These are phyloP conservation scores for Zopfochytrium polystomum DNA, from an alignment of 371 early-diverging fungal species.

Conservation along the genomic window DNA sequence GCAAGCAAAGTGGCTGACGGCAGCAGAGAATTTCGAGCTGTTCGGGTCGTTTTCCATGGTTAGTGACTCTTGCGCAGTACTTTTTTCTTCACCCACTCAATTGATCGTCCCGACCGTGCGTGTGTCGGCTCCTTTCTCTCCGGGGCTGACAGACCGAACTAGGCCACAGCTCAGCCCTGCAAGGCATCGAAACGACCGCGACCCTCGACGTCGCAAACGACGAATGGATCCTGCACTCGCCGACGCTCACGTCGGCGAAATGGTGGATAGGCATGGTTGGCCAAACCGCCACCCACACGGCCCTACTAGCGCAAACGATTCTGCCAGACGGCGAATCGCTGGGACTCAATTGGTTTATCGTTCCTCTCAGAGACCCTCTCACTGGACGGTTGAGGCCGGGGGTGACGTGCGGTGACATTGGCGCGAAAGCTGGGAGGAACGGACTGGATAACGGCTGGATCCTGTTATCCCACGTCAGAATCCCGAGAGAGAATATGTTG, in stretches of 20 bases:
- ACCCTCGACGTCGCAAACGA: constrained; percentile 70
- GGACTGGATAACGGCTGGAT: constrained; percentile 84
- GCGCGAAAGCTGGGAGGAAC: constrained; percentile 74
- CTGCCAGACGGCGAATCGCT: constrained; percentile 66
- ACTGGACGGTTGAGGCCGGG: constrained; percentile 74
- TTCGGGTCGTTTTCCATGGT: constrained; percentile 67
- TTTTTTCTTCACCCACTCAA: too few relatives aligned
- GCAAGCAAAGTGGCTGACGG: constrained; percentile 66
- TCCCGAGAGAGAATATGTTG: constrained; percentile 77
- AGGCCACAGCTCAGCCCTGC: constrained; percentile 74
- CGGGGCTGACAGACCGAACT: too few relatives aligned
- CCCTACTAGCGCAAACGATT: constrained; percentile 79
- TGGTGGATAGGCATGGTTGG: constrained; percentile 85
- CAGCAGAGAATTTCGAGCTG: constrained; percentile 66
- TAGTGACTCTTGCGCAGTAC: too few relatives aligned
- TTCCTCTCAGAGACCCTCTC: constrained; percentile 71
- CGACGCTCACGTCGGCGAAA: constrained; percentile 80
- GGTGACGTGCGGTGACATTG: constrained; percentile 80
- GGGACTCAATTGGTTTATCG: constrained; percentile 80
- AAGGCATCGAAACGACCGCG: constrained; percentile 80
- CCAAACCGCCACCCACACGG: constrained; percentile 43
- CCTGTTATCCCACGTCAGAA: constrained; percentile 70
- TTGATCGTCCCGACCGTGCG: too few relatives aligned
- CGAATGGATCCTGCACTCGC: constrained; percentile 78
- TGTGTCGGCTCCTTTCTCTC: too few relatives aligned